phyloP scores from a whole-genome alignment of 2,329 filamentous ascomycete genomes.

The Ceratocystis diversiconidia region DNA sequence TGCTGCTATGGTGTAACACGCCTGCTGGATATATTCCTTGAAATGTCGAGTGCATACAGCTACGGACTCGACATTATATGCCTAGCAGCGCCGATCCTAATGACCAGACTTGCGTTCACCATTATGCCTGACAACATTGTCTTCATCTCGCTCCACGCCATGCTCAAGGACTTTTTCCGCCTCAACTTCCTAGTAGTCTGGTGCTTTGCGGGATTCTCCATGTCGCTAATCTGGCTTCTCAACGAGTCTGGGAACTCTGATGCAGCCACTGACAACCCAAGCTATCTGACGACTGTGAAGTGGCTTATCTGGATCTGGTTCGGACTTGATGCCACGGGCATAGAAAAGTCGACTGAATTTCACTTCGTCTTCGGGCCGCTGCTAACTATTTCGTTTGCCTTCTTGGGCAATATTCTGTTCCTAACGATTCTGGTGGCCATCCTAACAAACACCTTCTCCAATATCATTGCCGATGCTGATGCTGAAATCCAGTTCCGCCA shows the following conservation, averaged over 20 bases:
- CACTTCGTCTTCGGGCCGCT: conserved; percentile 53
- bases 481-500: conserved; percentile 59
- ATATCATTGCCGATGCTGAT: conserved; percentile 52
- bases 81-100: conserved; percentile 52
- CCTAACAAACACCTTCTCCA: conserved; percentile 57
- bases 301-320: conserved; percentile 77
- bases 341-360: conserved; percentile 41
- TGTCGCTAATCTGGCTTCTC: conserved; percentile 53
- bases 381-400: conserved; percentile 58
- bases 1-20: conserved; percentile 46
- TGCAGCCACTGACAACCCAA: conserved; percentile 24
- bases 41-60: conserved; percentile 30
- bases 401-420: conserved; percentile 61
- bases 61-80: conserved; percentile 51
- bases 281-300: conserved; percentile 47
- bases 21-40: conserved; percentile 37
- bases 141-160: conserved; percentile 57
- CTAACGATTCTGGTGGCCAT: conserved; percentile 61
- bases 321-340: conserved; percentile 50
- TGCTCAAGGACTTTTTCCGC: conserved; percentile 59
- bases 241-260: conserved; percentile 18
- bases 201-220: conserved; percentile 57
- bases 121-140: conserved; percentile 62
- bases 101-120: conserved; percentile 58
- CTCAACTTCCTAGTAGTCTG: conserved; percentile 51